These are phyloP conservation scores for Teunomyces pallodes DNA, from an alignment of 805 yeast species.

Conservation along the genomic window DNA sequence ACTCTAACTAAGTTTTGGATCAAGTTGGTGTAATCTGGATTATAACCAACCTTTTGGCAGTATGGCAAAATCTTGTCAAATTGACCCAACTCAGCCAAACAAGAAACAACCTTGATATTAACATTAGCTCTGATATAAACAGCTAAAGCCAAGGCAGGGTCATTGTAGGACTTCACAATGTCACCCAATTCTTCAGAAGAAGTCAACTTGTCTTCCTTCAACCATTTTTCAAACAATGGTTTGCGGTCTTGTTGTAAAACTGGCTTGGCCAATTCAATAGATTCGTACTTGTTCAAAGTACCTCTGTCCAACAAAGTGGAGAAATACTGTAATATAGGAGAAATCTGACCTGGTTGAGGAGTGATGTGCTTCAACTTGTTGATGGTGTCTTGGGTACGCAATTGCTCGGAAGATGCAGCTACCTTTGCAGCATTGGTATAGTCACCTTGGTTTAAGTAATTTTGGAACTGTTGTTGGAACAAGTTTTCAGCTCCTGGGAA, in stretches of 20 bases:
- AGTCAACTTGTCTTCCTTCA: conserved; percentile 90
- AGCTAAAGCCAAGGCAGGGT: conserved; percentile 81
- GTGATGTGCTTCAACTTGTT: conserved; percentile 87
- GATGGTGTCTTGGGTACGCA: conserved; percentile 93
- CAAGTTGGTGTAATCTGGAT: conserved; percentile 86
- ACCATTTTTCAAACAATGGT: conserved; percentile 92
- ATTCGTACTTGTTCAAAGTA: conserved; percentile 87
- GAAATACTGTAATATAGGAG: conserved; percentile 91
- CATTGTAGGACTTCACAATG: conserved; percentile 79
- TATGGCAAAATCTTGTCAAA: conserved; percentile 94
- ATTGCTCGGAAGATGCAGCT: conserved; percentile 90
- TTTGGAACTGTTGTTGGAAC: conserved; percentile 88
- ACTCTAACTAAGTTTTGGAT: conserved; percentile 88
- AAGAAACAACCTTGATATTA: conserved; percentile 85
- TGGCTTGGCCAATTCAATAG: conserved; percentile 92
- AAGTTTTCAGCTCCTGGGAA: conserved; percentile 95
- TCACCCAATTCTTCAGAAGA: conserved; percentile 98
- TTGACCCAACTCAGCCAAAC: conserved; percentile 93
- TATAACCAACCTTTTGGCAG: conserved; percentile 82
- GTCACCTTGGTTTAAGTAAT: conserved; percentile 78
- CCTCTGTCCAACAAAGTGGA: conserved; percentile 91
- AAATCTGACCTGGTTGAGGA: conserved; percentile 90
- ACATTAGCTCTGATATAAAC: conserved; percentile 81
- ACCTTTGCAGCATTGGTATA: conserved; percentile 92
- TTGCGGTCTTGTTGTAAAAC: conserved; percentile 93